Evolutionary conservation across 192 early-diverging fungal genomes (phyloP), one percentile per base, ranked within the genome.

Genomic region (Chytriomyces hyalinus): DNA sequence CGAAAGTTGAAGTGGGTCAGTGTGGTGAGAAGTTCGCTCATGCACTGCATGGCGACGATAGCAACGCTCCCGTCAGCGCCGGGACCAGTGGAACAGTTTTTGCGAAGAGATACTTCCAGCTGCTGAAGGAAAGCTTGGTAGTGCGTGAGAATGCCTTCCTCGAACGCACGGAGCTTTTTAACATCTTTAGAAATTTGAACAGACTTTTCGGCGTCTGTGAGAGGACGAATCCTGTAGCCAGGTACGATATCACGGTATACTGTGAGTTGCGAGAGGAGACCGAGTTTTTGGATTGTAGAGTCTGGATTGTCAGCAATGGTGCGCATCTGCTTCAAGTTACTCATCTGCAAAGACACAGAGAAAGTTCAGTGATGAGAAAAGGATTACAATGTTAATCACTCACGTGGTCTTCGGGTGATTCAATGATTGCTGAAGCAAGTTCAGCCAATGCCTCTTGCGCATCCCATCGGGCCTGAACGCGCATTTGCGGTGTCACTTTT

Each of bases 1-100:
- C 96, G 91, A 80, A 95, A 99, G 86, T 99, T 99, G 85, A 99
- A 99, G 81, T 98, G 96, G 17, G 97, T 91, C 13, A 92, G 88
- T 17, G 88, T 86, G 6, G 85, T 92, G 62, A 97, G 83, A 5
- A 99, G 87, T 60, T 93, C 90, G 50, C 93, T 92, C 84, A 97
- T 81, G 77, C 94, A 96, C 26, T 92, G 90, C 17, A 95, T 81
- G 1, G 94, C 94, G 3, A 93, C 87, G 49, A 85, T 49, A 7
- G 87, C 72, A 15, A 84, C 74, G 9, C 47, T 79, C 9, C 45
- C 71, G 47, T 77, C 75, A 17, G 49, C 43, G 24, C 71, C 49
- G 3, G 67, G 49, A 20, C 67, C 50, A 5, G 22, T 67, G 13
- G 65, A 13, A 22, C 43, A 51, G 61, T 79, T 49, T 11, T 43